Conservation (phyloP, 75 land plant species). For the Cupressus sempervirens region DNA sequence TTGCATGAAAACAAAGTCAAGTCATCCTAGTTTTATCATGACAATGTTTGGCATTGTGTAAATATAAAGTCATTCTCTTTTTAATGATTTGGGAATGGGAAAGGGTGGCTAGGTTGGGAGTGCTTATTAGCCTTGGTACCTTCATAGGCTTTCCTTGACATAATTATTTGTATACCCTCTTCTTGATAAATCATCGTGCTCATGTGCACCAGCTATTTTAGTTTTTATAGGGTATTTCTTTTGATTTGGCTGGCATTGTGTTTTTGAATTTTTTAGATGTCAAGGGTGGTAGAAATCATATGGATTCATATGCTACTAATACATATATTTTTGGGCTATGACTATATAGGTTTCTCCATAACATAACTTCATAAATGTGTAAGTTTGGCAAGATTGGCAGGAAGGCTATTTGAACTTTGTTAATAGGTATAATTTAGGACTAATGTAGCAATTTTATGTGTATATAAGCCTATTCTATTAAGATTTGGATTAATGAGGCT, state of each 20-base stretch:
- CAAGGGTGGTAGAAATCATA: not conserved
- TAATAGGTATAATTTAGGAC: not conserved
- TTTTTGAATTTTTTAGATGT: not conserved
- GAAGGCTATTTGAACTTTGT: not conserved
- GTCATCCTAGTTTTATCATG: too few species aligned
- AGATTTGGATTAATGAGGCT: too few species aligned
- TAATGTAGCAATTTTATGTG: too few species aligned
- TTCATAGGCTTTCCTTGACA: not conserved
- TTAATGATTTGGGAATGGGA: not conserved
- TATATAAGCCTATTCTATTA: too few species aligned
- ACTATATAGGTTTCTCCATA: too few species aligned
- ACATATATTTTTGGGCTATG: not conserved
- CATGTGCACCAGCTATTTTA: too few species aligned
- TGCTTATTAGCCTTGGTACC: not conserved
- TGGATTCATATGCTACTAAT: not conserved
- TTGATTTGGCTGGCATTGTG: not conserved
- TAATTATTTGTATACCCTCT: too few species aligned
- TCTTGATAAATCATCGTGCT: too few species aligned
- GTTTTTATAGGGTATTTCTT: too few species aligned
- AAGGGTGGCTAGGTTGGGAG: not conserved
- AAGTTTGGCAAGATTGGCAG: not conserved
- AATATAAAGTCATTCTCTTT: too few species aligned
- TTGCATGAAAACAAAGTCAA: not conserved
- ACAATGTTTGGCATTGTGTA: too few species aligned
- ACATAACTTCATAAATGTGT: not conserved